Evolutionary conservation across 176 grass and related monocot genomes (phyloP).

Genomic region (Tillandsia fasciculata): DNA sequence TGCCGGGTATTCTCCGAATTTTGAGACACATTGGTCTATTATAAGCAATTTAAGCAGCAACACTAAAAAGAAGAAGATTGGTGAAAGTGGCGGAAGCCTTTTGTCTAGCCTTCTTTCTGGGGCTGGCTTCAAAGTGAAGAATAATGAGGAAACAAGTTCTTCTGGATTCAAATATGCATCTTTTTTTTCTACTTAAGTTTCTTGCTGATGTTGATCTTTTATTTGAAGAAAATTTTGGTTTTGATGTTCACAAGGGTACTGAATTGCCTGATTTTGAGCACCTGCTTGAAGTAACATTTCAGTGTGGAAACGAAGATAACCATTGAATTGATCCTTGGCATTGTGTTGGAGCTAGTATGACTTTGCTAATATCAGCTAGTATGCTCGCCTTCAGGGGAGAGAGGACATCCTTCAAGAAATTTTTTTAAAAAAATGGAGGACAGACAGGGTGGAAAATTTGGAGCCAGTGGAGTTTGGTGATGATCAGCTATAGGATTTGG

Average conservation of each 20-base stretch:
- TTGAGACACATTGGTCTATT: constrained; percentile 90
- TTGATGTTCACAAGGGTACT: too few species aligned
- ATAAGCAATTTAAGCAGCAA: constrained; percentile 77
- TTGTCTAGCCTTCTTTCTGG: constrained; percentile 53
- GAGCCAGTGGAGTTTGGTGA: background rate
- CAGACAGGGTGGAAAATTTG: background rate
- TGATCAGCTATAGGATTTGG: constrained; percentile 4
- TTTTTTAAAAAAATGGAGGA: background rate
- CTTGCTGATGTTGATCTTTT: background rate
- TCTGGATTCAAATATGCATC: constrained; percentile 4
- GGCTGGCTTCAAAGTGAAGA: constrained; percentile 14
- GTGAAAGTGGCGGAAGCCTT: constrained; percentile 36
- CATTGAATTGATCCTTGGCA: background rate
- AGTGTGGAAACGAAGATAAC: too few species aligned
- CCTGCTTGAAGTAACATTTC: too few species aligned
- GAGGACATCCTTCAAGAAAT: background rate
- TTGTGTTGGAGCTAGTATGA: background rate
- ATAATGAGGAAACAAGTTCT: constrained; percentile 19
- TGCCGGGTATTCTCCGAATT: constrained; percentile 64
- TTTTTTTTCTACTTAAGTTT: background rate
- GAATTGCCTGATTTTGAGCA: too few species aligned
- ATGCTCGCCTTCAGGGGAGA: background rate
- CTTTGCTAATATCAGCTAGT: background rate
- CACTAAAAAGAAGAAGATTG: constrained; percentile 35
- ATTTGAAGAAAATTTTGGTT: too few species aligned